phyloP scores from a whole-genome alignment of 2,329 filamentous ascomycete genomes.

The Coleophoma cylindrospora region DNA sequence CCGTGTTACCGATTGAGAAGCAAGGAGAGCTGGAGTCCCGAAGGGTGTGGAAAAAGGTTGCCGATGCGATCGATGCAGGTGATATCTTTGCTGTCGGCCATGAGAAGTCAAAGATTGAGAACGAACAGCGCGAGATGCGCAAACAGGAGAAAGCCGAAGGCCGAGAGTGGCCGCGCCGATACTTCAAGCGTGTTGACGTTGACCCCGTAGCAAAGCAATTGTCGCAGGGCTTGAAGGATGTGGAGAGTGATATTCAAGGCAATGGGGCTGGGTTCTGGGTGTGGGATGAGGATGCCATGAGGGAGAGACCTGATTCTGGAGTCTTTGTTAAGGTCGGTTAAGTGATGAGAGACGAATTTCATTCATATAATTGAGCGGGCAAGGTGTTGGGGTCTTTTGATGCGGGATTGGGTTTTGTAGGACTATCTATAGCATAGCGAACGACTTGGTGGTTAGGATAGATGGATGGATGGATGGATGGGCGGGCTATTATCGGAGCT shows the following conservation, averaged over 20 bases:
- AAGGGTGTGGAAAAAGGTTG: conserved; percentile 82
- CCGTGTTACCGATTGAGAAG: conserved; percentile 64
- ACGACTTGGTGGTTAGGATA: background rate
- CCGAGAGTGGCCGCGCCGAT: conserved; percentile 72
- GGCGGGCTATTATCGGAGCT: background rate
- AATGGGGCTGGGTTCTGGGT: conserved; percentile 13
- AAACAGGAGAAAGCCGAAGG: conserved; percentile 69
- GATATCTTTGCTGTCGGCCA: conserved; percentile 75
- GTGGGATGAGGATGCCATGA: conserved; percentile 19
- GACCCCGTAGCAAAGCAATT: conserved; percentile 35
- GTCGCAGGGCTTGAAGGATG: conserved; percentile 28
- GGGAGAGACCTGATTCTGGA: background rate
- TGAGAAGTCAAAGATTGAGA: conserved; percentile 87
- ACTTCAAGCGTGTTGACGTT: conserved; percentile 60
- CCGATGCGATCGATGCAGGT: conserved; percentile 69
- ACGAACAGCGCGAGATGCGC: conserved; percentile 74
- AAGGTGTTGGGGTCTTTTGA: background rate
- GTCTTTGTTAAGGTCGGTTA: background rate
- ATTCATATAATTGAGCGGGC: too few species aligned
- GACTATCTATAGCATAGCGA: background rate
- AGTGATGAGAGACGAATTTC: too few species aligned
- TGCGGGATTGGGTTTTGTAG: background rate
- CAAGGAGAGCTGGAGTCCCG: conserved; percentile 87
- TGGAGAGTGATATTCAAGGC: background rate
- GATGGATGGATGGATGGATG: too few species aligned